Evolutionary conservation across 192 early-diverging fungal genomes (phyloP).

Genomic region (Dispira parvispora): DNA sequence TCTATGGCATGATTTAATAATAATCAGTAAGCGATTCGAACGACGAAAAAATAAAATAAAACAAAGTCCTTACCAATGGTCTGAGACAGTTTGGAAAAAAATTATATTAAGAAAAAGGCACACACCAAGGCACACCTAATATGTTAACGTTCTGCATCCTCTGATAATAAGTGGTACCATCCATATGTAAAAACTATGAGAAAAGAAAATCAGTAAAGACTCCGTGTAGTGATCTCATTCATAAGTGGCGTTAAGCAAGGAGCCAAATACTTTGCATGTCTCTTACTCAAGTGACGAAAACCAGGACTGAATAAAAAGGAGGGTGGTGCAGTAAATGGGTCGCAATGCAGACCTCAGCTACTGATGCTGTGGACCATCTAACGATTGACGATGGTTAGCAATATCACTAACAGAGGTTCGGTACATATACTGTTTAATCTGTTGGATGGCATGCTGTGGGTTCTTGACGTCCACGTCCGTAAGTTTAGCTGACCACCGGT

Average conservation of each 20-base stretch:
- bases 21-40: background rate
- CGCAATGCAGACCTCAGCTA: no score
- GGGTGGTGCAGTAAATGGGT: no score
- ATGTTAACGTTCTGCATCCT: background rate
- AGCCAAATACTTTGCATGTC: background rate
- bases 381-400: no score
- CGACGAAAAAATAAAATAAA: constrained; percentile 10
- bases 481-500: background rate
- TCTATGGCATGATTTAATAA: background rate
- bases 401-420: background rate
- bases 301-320: background rate
- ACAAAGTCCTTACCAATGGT: background rate
- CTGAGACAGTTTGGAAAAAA: background rate
- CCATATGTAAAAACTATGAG: background rate
- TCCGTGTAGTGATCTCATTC: background rate
- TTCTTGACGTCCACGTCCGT: background rate
- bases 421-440: constrained; percentile 4
- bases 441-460: background rate
- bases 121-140: background rate
- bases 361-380: no score
- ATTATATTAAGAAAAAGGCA: constrained; percentile 3
- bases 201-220: background rate
- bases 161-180: background rate
- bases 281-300: background rate
- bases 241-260: background rate